These are phyloP conservation scores for Zygnema cylindricum DNA, from an alignment of 139 green algal genomes.

Conservation along the genomic window DNA sequence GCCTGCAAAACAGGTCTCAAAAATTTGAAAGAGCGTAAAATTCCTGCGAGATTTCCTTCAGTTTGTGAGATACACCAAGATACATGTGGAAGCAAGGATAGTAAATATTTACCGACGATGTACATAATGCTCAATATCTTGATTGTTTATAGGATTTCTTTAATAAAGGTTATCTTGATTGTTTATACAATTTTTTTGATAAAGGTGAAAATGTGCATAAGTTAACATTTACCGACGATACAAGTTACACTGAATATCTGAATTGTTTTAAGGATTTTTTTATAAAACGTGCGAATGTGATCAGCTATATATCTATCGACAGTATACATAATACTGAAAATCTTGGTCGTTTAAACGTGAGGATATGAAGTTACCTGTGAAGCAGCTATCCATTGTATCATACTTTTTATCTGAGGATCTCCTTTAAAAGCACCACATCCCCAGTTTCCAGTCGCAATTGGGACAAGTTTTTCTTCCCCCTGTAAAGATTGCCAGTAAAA, in stretches of 20 bases:
- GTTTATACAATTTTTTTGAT: no score
- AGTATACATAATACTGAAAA: neutral
- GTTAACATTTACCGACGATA: neutral
- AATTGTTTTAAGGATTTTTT: no score
- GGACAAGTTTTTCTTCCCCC: conserved; percentile 7
- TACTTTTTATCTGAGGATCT: conserved; percentile 49
- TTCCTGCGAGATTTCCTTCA: no score
- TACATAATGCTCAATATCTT: neutral
- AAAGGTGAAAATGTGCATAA: neutral
- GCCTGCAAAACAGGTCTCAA: neutral
- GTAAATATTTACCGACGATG: no score
- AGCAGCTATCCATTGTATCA: conserved; percentile 59
- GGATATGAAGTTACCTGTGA: neutral
- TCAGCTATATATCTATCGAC: no score
- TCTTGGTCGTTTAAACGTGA: neutral
- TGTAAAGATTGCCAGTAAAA: neutral
- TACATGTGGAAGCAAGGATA: no score
- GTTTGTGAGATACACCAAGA: no score
- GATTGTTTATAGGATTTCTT: neutral
- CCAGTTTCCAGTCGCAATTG: conserved; percentile 58
- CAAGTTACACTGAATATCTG: no score
- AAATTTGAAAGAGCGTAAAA: neutral
- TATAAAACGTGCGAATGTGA: no score
- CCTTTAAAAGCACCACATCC: conserved; percentile 54
- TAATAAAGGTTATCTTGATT: no score